Evolutionary conservation across 2,329 filamentous ascomycete species (phyloP).

Genomic region (Penicillium sp.): DNA sequence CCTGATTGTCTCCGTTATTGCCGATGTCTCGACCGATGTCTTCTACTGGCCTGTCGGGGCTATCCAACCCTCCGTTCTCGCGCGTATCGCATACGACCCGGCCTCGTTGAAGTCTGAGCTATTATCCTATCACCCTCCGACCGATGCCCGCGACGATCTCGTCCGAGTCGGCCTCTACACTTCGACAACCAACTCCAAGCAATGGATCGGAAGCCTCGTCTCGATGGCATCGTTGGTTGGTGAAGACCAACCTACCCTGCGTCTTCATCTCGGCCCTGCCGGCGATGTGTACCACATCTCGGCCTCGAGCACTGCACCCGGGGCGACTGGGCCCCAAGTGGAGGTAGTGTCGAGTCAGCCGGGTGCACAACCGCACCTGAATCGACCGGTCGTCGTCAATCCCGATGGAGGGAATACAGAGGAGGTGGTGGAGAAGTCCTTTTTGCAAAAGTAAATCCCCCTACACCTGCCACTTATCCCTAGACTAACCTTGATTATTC

Average conservation of each 20-base stretch:
- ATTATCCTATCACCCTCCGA: conserved; percentile 38
- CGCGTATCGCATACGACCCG: conserved; percentile 41
- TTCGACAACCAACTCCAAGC: conserved; percentile 28
- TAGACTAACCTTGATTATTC: neutral
- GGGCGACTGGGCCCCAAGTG: conserved; percentile 23
- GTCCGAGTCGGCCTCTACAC: conserved; percentile 51
- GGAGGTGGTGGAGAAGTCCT: conserved; percentile 40
- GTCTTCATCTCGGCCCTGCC: conserved; percentile 37
- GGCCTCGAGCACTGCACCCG: conserved; percentile 20
- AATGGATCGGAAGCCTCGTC: conserved; percentile 41
- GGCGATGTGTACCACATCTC: conserved; percentile 40
- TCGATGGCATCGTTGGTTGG: conserved; percentile 32
- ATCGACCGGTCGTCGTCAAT: conserved; percentile 36
- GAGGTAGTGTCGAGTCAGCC: conserved; percentile 31
- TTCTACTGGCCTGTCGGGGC: conserved; percentile 36
- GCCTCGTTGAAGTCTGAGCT: conserved; percentile 33
- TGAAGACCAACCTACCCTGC: conserved; percentile 30
- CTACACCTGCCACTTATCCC: neutral
- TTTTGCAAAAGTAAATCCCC: conserved; percentile 41
- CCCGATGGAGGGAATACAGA: conserved; percentile 38
- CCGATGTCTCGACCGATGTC: conserved; percentile 30
- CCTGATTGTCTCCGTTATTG: conserved; percentile 11
- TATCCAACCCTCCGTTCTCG: conserved; percentile 34
- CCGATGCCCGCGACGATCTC: conserved; percentile 40
- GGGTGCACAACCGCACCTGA: conserved; percentile 38